Evolutionary conservation across 805 yeast genomes (phyloP), one percentile per base, ranked within the genome.

Genomic region (Candida patagonica): DNA sequence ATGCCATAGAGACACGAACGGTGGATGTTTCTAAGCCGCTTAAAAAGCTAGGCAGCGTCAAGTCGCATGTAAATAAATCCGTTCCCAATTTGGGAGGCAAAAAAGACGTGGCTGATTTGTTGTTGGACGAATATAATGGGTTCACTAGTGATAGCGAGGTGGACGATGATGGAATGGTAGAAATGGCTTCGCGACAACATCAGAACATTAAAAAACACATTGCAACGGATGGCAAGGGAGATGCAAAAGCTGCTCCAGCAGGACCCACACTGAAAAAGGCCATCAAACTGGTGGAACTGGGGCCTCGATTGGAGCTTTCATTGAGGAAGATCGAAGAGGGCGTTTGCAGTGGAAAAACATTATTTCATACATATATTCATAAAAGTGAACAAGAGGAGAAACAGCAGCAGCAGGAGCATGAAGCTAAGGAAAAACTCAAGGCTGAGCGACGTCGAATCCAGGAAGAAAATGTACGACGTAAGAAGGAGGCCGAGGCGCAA

Each of bases 281-380:
- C 1, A 84, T 92, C 51, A 88, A 86, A 58, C 68, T 92, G 37
- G 84, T 89, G 1, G 98, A 92, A 60, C 66, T 89, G 36, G 98
- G 98, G 0, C 98, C 98, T 26, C 72, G 98, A 49, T 62, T 92
- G 60, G 76, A 74, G 50, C 65, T 92, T 60, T 67, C 76, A 38
- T 65, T 92, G 42, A 65, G 80, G 37, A 92, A 92, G 64, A 84
- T 92, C 40, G 96, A 89, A 62, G 97, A 89, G 55, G 95, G 92
- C 13, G 73, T 84, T 17, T 89, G 96, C 43, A 67, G 78, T 0
- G 95, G 96, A 38, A 88, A 85, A 63, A 85, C 92, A 13, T 61
- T 92, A 45, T 85, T 82, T 62, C 98, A 92, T 58, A 70, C 84
- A 33, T 70, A 66, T 40, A 67, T 86, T 45, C 64, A 65, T 38